Evolutionary conservation across 2,329 filamentous ascomycete species (phyloP).

Genomic region (Pseudogymnoascus sp.): DNA sequence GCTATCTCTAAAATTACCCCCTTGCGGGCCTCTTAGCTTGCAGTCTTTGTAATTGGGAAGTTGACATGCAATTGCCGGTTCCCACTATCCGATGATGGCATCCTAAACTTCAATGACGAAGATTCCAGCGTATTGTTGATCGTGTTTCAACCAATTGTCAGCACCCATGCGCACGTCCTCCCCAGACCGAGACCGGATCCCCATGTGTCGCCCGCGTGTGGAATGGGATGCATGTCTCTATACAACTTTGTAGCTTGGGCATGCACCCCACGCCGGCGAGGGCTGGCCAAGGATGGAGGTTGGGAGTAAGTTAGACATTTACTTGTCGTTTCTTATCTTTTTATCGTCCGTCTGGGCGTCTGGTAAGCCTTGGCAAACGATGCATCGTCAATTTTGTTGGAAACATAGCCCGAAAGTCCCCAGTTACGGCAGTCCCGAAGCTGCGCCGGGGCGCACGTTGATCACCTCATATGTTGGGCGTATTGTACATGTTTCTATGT

Average conservation of each 20-base stretch:
- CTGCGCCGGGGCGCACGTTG: background rate
- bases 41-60: background rate
- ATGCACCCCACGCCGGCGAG: slow-evolving; percentile 1
- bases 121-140: slow-evolving; percentile 1
- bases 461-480: background rate
- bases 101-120: slow-evolving; percentile 4
- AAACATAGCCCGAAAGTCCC: background rate
- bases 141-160: slow-evolving; percentile 1
- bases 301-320: background rate
- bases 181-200: slow-evolving; percentile 1
- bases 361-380: background rate
- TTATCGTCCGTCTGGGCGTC: background rate
- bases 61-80: background rate
- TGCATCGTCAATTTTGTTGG: slow-evolving; percentile 2
- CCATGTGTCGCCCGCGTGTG: slow-evolving; percentile 5
- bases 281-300: background rate
- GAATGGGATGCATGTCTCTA: background rate
- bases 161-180: background rate
- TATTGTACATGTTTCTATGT: background rate
- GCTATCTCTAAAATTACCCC: background rate
- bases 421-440: background rate
- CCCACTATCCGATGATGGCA: slow-evolving; percentile 1
- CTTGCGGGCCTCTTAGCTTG: background rate
- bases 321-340: slow-evolving; percentile 6
- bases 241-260: background rate